Conservation (phyloP, 163 green algal species). For the Scenedesmus sp. region DNA sequence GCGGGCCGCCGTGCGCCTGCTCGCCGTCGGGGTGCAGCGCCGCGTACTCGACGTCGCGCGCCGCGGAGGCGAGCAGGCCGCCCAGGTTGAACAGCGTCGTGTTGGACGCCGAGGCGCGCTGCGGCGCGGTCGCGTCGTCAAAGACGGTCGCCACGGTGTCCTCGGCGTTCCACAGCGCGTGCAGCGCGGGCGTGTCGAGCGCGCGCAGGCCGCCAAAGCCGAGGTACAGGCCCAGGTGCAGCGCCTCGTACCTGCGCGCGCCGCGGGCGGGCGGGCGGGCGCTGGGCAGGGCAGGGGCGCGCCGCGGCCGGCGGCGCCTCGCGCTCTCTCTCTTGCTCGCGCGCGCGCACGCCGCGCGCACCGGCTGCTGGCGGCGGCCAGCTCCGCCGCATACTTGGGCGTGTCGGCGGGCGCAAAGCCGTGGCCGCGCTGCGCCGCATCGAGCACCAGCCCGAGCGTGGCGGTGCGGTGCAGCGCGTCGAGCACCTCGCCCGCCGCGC, state of each 20-base stretch:
- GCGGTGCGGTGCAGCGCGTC: slow-evolving; percentile 15
- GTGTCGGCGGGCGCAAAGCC: slow-evolving; percentile 31
- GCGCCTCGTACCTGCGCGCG: not conserved
- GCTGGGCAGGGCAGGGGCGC: too few species aligned
- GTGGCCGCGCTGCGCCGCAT: slow-evolving; percentile 29
- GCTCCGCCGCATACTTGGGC: slow-evolving; percentile 8
- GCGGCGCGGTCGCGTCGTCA: not conserved
- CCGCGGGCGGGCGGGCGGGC: too few species aligned
- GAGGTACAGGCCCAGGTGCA: slow-evolving; percentile 55
- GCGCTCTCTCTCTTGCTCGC: not conserved
- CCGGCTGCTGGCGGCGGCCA: slow-evolving; percentile 23
- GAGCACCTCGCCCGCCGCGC: slow-evolving; percentile 39
- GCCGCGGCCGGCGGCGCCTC: too few species aligned
- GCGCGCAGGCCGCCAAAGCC: slow-evolving; percentile 45
- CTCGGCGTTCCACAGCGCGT: slow-evolving; percentile 45
- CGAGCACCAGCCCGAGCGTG: slow-evolving; percentile 3
- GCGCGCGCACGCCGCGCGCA: too few species aligned
- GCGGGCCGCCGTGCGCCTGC: not conserved
- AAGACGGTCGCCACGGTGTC: not conserved
- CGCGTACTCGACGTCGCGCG: slow-evolving; percentile 43
- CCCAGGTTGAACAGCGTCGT: slow-evolving; percentile 52
- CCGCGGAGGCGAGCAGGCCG: slow-evolving; percentile 14
- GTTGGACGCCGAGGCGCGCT: not conserved
- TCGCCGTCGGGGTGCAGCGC: slow-evolving; percentile 27
- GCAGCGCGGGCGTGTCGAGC: slow-evolving; percentile 11